Base-by-base conservation (phyloP, 129 eudicot genomes). In the Arctium lappa region DNA sequence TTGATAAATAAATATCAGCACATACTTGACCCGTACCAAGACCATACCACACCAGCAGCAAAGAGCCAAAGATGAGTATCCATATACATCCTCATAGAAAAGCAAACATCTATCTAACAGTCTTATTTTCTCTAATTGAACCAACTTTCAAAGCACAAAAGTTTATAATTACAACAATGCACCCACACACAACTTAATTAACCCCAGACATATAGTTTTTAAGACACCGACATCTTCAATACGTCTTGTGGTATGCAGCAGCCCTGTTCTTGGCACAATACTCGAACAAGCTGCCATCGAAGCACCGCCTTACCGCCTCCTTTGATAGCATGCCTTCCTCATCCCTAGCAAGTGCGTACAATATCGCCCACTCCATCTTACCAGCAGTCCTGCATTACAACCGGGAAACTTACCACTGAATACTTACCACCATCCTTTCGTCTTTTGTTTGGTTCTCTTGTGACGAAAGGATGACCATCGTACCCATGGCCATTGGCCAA, bases 291-390 rank as follows among this genome's bases (percentile, higher is more conserved):
- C 94, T 91, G 27, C 94, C 94, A 34, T 91, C 94, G 12, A 11
- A 91, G 79, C 94, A 91, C 29, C 92, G 86, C 73, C 94, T 86
- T 0, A 83, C 88, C 2, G 94, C 94, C 82, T 91, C 94, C 77
- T 91, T 91, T 11, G 94, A 86, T 68, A 91, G 79, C 76, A 86
- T 86, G 4, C 94, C 94, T 76, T 91, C 89, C 62, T 85, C 86
- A 13, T 91, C 94, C 80, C 81, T 80, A 13, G 94, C 94, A 39
- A 91, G 88, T 8, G 74, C 31, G 29, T 91, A 91, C 79, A 88
- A 76, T 13, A 85, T 33, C 9, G 60, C 84, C 92, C 94, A 91
- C 77, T 91, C 94, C 84, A 78, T 0, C 81, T 88, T 91, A 68
- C 37, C 88, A 1, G 90, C 90, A 39, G 79, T 9, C 94, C 92